Base-by-base conservation (phyloP, 495 filamentous ascomycete genomes). In the Podospora conica region DNA sequence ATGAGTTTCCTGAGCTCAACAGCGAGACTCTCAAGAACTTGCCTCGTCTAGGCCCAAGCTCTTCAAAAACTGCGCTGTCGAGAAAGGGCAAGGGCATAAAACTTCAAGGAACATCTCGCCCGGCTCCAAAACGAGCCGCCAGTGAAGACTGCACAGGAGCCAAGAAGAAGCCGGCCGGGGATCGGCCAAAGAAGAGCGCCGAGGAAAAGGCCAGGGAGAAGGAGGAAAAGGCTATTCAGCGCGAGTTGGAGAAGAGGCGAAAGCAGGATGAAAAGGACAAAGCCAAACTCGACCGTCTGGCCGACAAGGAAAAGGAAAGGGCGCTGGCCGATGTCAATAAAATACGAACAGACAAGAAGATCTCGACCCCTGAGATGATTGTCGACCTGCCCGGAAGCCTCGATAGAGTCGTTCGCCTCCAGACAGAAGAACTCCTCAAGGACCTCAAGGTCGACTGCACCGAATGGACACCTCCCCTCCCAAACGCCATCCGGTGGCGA, bases 361-460 rank as follows among this genome's bases (percentile, higher is more conserved):
- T 88, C 18, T 88, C 90, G 0, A 84, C 84, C 0, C 84, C 83
- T 1, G 91, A 96, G 76, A 95, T 96, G 90, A 90, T 96, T n/a
- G 81, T 92, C 5, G 89, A 93, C 74, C 78, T 96, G 22, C 83
- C 90, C 1, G 76, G 71, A 9, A 80, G 80, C 10, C 74, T 95
- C 15, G 74, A 82, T 10, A 64, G 78, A 9, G 78, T 83, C 56
- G 83, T 87, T 62, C 82, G 90, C 65, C 73, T 80, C 15, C 82
- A 84, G 8, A 74, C 91, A 7, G 82, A 85, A 23, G 84, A 85
- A 21, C 81, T 86, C 24, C 79, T 86, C 53, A 79, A 67, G 22
- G 70, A 74, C 29, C 74, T 79, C 53, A 73, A 74, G 27, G 72
- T 76, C 20, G 69, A 80, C 22, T 76, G 66, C 80, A 78, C 72